Conservation (phyloP, 306 rosid species). For the Sicyos edulis region DNA sequence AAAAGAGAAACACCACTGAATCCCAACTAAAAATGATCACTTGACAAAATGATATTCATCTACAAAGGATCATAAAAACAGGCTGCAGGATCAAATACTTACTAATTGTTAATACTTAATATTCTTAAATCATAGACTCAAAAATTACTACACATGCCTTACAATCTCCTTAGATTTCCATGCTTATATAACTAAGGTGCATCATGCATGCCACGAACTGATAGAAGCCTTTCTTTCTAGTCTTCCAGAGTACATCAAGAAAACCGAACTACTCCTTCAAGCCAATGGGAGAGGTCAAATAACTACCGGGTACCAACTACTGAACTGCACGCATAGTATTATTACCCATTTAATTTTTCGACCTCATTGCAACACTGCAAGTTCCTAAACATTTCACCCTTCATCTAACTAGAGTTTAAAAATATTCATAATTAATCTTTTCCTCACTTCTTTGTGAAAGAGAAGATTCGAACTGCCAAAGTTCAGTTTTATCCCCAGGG, state of each 20-base stretch:
- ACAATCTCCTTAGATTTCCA: neutral
- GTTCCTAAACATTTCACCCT: neutral
- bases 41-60: neutral
- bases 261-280: neutral
- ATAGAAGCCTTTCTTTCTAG: neutral
- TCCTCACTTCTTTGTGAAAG: conserved; percentile 15
- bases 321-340: neutral
- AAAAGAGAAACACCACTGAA: neutral
- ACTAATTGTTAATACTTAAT: neutral
- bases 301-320: neutral
- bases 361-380: neutral
- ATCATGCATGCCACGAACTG: neutral
- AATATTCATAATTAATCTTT: neutral
- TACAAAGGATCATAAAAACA: neutral
- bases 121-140: neutral
- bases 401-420: neutral
- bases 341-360: neutral
- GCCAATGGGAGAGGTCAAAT: neutral
- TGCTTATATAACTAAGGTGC: neutral
- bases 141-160: neutral
- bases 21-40: conserved; percentile 1
- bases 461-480: neutral
- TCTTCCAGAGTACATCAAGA: neutral
- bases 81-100: conserved; percentile 4
- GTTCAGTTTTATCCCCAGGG: conserved; percentile 4